Base-by-base conservation (phyloP, 139 green algal species). In the Coelastrella sp. region DNA sequence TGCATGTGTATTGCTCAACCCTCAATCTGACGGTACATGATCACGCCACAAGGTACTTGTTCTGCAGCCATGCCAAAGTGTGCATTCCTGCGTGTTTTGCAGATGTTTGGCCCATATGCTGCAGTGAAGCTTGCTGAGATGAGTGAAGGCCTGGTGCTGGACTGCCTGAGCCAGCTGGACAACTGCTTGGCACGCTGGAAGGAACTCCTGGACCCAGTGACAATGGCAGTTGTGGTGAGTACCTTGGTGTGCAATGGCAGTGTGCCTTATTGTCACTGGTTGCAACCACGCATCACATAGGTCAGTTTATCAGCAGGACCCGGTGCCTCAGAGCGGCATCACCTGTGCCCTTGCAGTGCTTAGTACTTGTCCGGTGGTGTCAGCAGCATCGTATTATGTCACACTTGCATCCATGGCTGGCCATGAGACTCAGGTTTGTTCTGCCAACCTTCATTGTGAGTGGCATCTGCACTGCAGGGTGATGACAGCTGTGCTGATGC, bases 51-150 rank as follows among this genome's bases (percentile, higher is more conserved):
- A 11, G 73, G 13, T 78, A 11, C n/a, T 17, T 78, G 73, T 2
- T 4, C 73, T 78, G n/a, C 7, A 47, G 32, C 1, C 32, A 47
- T 47, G 32, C 32, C 32, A 47, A 47, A 47, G 32, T 47, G 32
- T 47, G 6, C n/a, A n/a, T 20, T n/a, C 5, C 3, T 5, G 74
- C 74, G n/a, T 61, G n/a, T 83, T 60, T 20, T 64, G 16, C 86
- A 90, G 86, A 68, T 90, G 86, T 86, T 90, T 85, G 86, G 86
- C 47, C 86, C 86, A 0, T 90, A 90, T 68, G 86, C 86, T 68
- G 86, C 86, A 17, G 47, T 79, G 76, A 83, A 65, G 76, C 60
- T 90, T 11, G 32, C 61, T 66, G 86, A 85, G 32, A 73, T 78
- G 19, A 79, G 14, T 58, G 86, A 90, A 61, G 47, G 20, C 17